Evolutionary conservation across 1,139 yeast genomes (phyloP).

Genomic region (Yamadazyma spencermartinsiae): DNA sequence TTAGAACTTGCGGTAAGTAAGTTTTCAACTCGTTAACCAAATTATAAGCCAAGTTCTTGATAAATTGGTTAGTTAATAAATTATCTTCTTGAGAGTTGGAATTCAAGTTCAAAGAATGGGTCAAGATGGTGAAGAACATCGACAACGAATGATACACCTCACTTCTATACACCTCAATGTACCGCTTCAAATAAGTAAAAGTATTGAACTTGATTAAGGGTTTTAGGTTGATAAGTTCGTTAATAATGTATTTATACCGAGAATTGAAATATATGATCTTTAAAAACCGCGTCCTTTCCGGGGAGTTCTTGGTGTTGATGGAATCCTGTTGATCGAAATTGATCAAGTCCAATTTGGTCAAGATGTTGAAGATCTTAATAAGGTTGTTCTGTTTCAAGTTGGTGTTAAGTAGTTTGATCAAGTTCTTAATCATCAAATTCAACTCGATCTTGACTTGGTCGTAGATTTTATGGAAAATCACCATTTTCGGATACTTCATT

Average conservation of each 20-base stretch:
- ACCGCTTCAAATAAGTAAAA: constrained; percentile 73
- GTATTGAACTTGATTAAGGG: constrained; percentile 54
- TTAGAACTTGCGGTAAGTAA: constrained; percentile 28
- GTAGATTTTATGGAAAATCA: constrained; percentile 56
- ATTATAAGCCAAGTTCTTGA: constrained; percentile 30
- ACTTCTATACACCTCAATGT: constrained; percentile 81
- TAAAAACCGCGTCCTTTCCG: constrained; percentile 23
- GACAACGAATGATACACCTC: constrained; percentile 72
- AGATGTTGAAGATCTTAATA: constrained; percentile 74
- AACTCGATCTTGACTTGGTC: constrained; percentile 57
- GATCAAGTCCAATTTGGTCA: constrained; percentile 57
- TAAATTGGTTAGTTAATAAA: constrained; percentile 33
- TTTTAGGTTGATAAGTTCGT: constrained; percentile 56
- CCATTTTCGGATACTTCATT: constrained; percentile 66
- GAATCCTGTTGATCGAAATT: constrained; percentile 11
- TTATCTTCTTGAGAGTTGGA: constrained; percentile 24
- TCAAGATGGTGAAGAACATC: constrained; percentile 64
- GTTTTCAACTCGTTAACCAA: constrained; percentile 27
- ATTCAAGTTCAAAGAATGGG: constrained; percentile 17
- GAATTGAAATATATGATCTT: constrained; percentile 54
- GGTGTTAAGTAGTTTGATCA: constrained; percentile 69
- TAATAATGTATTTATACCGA: constrained; percentile 58
- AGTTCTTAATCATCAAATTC: constrained; percentile 62
- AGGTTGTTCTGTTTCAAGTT: constrained; percentile 76
- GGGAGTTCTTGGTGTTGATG: constrained; percentile 13